Conservation (phyloP, 2,329 filamentous ascomycete species). For the Claviceps sp. region DNA sequence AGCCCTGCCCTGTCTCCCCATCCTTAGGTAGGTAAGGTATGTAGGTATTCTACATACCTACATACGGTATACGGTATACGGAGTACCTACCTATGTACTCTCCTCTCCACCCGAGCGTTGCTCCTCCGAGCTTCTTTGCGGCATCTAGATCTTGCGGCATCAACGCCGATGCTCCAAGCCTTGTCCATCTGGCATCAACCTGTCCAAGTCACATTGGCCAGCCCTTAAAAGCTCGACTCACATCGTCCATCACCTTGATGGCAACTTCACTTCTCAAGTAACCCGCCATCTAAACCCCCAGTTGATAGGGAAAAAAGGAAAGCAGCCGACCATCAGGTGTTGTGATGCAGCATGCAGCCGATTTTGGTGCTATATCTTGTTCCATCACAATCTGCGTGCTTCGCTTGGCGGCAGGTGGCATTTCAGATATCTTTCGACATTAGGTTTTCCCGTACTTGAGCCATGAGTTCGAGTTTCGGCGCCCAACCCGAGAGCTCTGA, state of each 20-base stretch:
- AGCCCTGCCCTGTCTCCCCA: not conserved
- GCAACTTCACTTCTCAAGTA: not conserved
- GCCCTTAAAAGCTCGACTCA: no score
- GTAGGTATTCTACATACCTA: no score
- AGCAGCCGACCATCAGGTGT: not conserved
- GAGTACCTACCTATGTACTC: no score
- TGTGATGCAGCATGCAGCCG: not conserved
- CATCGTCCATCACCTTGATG: not conserved
- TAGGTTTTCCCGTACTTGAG: not conserved
- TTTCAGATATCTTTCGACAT: no score
- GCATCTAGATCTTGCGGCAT: not conserved
- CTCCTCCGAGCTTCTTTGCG: not conserved
- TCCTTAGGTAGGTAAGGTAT: no score
- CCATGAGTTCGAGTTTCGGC: not conserved
- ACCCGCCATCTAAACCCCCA: not conserved
- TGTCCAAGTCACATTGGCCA: not conserved
- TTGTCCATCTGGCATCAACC: not conserved
- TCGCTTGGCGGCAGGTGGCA: not conserved
- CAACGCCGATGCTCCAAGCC: not conserved
- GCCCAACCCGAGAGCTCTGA: not conserved
- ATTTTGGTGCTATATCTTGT: not conserved
- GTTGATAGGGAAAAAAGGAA: not conserved
- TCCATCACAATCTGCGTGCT: not conserved
- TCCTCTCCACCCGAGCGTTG: not conserved
- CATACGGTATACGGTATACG: no score